phyloP scores from a whole-genome alignment of 345 rosid genomes.

The Cochlearia excelsa region DNA sequence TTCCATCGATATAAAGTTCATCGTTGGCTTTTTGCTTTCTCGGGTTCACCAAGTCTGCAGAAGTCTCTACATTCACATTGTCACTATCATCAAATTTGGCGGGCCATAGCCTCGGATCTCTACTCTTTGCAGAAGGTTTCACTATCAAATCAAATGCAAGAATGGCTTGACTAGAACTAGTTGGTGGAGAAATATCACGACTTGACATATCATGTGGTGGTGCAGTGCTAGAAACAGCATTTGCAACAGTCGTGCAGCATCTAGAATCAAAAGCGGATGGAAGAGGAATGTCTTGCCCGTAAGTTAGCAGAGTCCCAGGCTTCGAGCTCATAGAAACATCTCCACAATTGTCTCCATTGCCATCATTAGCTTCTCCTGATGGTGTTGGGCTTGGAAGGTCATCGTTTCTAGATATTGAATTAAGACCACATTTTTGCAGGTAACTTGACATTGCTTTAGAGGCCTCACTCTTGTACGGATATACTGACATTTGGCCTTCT shows the following conservation, averaged over 20 bases:
- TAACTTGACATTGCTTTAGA: slow-evolving; percentile 70
- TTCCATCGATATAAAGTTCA: slow-evolving; percentile 52
- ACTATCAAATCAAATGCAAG: slow-evolving; percentile 38
- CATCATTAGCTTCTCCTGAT: slow-evolving; percentile 71
- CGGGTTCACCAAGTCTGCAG: slow-evolving; percentile 39
- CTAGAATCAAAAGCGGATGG: slow-evolving; percentile 27
- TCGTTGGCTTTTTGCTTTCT: slow-evolving; percentile 64
- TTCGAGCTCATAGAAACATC: slow-evolving; percentile 35
- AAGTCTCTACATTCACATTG: slow-evolving; percentile 42
- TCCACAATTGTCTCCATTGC: slow-evolving; percentile 53
- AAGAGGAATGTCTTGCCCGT: slow-evolving; percentile 32
- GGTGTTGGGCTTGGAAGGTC: slow-evolving; percentile 98
- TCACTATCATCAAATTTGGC: slow-evolving; percentile 44
- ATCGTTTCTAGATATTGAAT: slow-evolving; percentile 42
- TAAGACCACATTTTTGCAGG: slow-evolving; percentile 66
- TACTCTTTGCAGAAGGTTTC: slow-evolving; percentile 63
- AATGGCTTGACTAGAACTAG: slow-evolving; percentile 30
- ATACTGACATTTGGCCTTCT: slow-evolving; percentile 32
- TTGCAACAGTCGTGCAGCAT: slow-evolving; percentile 16
- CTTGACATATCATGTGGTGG: slow-evolving; percentile 15
- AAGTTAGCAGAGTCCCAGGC: slow-evolving; percentile 4
- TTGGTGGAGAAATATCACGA: slow-evolving; percentile 1
- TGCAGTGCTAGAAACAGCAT: slow-evolving; percentile 29
- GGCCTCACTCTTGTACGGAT: slow-evolving; percentile 73
- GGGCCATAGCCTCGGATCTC: slow-evolving; percentile 91